Conservation (phyloP, 1,284 basidiomycete genomes). For the Sporisorium scitamineum region DNA sequence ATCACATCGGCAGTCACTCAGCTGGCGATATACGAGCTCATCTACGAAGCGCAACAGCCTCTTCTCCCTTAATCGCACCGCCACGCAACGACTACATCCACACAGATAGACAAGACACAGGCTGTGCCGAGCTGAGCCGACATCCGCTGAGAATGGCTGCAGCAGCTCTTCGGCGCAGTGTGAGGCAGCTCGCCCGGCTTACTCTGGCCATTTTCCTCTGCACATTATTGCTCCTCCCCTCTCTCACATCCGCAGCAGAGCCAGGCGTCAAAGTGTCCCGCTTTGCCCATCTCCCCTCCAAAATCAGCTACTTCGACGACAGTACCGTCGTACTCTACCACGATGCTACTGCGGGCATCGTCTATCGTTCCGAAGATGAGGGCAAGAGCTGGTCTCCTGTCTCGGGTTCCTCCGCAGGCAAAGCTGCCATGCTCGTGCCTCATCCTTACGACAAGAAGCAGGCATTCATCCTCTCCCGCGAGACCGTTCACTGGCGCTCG, state of each 20-base stretch:
- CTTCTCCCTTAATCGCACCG: neutral
- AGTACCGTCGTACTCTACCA: slow-evolving; percentile 85
- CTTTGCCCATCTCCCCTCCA: slow-evolving; percentile 78
- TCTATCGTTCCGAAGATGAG: slow-evolving; percentile 88
- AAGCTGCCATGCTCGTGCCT: slow-evolving; percentile 80
- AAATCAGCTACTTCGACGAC: slow-evolving; percentile 92
- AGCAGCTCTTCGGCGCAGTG: slow-evolving; percentile 6
- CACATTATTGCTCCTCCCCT: slow-evolving; percentile 3
- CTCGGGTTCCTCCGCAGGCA: slow-evolving; percentile 76
- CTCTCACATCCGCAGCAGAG: slow-evolving; percentile 9
- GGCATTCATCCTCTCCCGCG: slow-evolving; percentile 62
- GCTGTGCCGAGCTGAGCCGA: neutral
- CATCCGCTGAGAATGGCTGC: neutral
- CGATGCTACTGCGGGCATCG: slow-evolving; percentile 77
- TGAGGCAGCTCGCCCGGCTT: slow-evolving; percentile 4
- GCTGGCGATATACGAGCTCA: neutral
- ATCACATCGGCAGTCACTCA: neutral
- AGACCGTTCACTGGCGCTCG: slow-evolving; percentile 63
- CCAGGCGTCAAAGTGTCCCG: slow-evolving; percentile 71
- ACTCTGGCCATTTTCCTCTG: slow-evolving; percentile 1
- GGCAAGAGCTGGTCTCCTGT: slow-evolving; percentile 83
- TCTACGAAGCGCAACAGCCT: neutral
- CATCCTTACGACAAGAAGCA: slow-evolving; percentile 82
- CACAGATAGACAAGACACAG: neutral
- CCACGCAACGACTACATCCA: neutral